Conservation (phyloP, 176 grass and related monocot species). For the Hsuehochloa calcarea region DNA sequence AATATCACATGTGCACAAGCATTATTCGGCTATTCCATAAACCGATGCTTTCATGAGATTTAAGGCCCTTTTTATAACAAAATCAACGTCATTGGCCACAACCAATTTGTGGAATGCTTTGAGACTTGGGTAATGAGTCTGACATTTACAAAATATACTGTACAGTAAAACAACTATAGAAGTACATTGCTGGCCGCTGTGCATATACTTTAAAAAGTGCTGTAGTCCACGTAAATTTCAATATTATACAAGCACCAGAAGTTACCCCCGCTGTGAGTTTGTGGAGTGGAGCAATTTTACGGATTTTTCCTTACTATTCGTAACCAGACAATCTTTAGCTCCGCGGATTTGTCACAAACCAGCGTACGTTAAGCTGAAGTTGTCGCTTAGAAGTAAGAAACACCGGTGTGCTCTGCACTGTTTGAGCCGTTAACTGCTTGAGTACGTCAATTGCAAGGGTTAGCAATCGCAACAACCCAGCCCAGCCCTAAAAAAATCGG, state of each 20-base stretch:
- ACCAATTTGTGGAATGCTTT: background rate
- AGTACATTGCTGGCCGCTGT: background rate
- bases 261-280: background rate
- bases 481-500: background rate
- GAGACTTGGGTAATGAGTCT: background rate
- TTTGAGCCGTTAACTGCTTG: background rate
- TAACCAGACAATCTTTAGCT: background rate
- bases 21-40: background rate
- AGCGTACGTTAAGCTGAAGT: conserved; percentile 4
- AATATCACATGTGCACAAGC: background rate
- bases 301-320: background rate
- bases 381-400: conserved; percentile 18
- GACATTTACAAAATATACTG: background rate
- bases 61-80: background rate
- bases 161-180: background rate
- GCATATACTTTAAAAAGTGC: background rate
- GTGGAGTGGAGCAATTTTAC: background rate
- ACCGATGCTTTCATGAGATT: background rate
- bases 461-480: background rate
- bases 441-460: background rate
- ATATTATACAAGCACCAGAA: background rate
- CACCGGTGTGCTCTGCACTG: background rate
- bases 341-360: conserved; percentile 3
- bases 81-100: too few relatives aligned
- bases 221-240: background rate